These are phyloP conservation scores for Wickerhamiella infanticola DNA, from an alignment of 1,139 yeast species.

Conservation along the genomic window DNA sequence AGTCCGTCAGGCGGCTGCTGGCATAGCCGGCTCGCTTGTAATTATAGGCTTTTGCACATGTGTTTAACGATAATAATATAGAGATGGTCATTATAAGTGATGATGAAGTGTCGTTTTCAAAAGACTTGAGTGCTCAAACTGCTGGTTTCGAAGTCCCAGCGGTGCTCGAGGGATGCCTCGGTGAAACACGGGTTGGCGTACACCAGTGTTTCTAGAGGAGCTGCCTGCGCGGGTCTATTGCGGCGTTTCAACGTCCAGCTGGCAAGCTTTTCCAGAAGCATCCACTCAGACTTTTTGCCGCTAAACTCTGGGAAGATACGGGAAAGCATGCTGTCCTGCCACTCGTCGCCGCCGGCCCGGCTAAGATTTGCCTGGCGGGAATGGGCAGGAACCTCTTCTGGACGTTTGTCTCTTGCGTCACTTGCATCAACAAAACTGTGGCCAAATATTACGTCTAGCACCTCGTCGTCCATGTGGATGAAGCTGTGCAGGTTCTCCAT, in stretches of 20 bases:
- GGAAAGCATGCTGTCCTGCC: background rate
- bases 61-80: too few species aligned
- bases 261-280: background rate
- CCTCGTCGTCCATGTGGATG: slow-evolving; percentile 21
- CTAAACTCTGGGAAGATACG: background rate
- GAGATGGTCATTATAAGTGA: background rate
- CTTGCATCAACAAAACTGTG: slow-evolving; percentile 11
- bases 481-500: slow-evolving; percentile 7
- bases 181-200: background rate
- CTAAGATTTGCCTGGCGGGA: background rate
- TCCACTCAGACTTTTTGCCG: background rate
- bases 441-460: slow-evolving; percentile 21
- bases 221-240: background rate
- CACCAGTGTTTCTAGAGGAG: background rate
- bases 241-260: background rate
- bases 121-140: slow-evolving; percentile 4
- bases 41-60: too few species aligned
- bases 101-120: background rate
- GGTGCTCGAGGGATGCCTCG: slow-evolving; percentile 2
- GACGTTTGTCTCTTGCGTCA: background rate
- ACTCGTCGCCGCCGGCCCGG: background rate
- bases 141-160: slow-evolving; percentile 5
- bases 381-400: background rate
- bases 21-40: background rate
- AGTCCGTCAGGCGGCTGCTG: slow-evolving; percentile 25